Evolutionary conservation across 371 early-diverging fungal species (phyloP), one percentile per base, ranked within the genome.

Genomic region (Mucor lusitanicus): DNA sequence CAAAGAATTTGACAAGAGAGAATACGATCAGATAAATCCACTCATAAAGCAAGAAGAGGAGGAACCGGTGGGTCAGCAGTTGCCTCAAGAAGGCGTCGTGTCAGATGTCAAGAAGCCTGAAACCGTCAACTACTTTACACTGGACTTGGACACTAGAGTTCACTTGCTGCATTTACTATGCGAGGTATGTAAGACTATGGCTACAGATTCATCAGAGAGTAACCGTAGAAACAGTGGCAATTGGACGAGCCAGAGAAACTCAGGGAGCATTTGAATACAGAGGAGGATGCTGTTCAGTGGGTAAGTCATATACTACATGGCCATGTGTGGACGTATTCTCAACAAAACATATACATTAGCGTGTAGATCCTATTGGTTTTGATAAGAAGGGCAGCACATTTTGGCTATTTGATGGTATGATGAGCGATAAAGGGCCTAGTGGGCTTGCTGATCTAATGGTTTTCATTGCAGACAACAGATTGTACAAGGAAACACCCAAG

Each of bases 401-500:
- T 70, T 92, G 90, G 89, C 72, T 92, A 12, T 92, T 92, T 79
- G 92, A 92, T 81, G 92, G 90, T 90, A 81, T 23, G 66, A 21
- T 44, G 15, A 30, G 15, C 39, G n/a, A 13, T 1, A 23, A 28
- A 3, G n/a, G n/a, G 6, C 12, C 2, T 30, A 23, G 9, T 55
- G 11, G 8, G 37, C 21, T 1, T 33, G 30, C 32, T 32, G 15
- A 33, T 44, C 28, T 11, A 37, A 21, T 61, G 44, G 48, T 46
- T 30, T 1, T 39, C 1, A 21, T 13, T 17, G 13, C 55, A 91
- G 91, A 92, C 57, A 92, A 92, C 66, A 79, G 92, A 54, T 71
- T 92, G 2, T 92, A 90, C 63, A 76, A 83, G 71, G 84, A 89
- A 68, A 76, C 81, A 5, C 81, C 75, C 4, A 77, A 71, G 35